Percentiles rank a stretch among this genome's conserved stretches.
These are phyloP conservation scores for Rhazya stricta DNA, from an alignment of 257 asterid genomes.

Conservation along the genomic window DNA sequence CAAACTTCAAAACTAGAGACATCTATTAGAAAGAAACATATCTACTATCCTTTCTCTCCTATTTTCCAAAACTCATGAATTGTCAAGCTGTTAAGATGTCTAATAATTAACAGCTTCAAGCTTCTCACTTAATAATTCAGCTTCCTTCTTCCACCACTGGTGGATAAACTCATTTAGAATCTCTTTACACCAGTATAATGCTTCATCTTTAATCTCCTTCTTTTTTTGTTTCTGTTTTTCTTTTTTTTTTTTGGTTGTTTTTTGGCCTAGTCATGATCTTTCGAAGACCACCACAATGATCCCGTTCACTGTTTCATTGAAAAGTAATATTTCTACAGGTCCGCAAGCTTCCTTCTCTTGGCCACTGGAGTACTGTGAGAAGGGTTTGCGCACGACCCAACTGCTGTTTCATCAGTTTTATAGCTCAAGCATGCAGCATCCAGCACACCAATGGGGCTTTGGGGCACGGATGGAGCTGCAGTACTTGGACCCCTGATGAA, in stretches of 20 bases:
- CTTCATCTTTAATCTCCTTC: background rate
- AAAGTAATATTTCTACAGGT: conserved; percentile 17
- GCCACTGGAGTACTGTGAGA: conserved; percentile 26
- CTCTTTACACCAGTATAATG: background rate
- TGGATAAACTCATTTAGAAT: conserved; percentile 6
- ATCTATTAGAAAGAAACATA: background rate
- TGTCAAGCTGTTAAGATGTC: conserved; percentile 29
- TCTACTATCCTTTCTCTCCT: conserved; percentile 3
- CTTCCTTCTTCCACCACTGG: conserved; percentile 15
- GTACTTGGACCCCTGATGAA: conserved; percentile 18
- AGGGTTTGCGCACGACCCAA: conserved; percentile 29
- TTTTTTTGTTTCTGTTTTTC: conserved; percentile 5
- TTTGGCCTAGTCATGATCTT: conserved; percentile 3
- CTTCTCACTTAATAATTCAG: conserved; percentile 2
- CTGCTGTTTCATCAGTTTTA: conserved; percentile 30
- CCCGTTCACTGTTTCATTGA: conserved; percentile 11
- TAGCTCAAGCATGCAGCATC: conserved; percentile 43
- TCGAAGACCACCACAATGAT: conserved; percentile 14
- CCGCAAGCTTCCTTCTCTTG: conserved; percentile 33
- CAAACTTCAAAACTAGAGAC: conserved; percentile 1
- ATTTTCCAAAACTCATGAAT: conserved; percentile 13
- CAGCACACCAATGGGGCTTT: conserved; percentile 38
- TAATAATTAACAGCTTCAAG: conserved; percentile 32
- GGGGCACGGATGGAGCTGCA: conserved; percentile 26
- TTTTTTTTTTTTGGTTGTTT: background rate